Percentiles rank a stretch among this genome's conserved stretches.
These are phyloP conservation scores for Cyberlindnera japonica DNA, from an alignment of 805 yeast species.

Conservation along the genomic window DNA sequence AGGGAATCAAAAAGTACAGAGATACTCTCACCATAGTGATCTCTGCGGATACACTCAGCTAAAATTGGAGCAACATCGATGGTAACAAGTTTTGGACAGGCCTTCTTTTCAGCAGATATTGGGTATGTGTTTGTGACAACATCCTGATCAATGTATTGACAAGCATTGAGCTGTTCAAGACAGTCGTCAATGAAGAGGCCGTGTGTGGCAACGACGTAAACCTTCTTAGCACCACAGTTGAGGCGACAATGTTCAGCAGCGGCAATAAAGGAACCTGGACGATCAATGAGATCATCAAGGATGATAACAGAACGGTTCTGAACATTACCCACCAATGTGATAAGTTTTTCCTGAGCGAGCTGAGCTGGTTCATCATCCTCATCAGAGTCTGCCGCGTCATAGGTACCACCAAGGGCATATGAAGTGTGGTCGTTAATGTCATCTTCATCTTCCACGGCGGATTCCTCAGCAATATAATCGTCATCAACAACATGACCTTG, in stretches of 20 bases:
- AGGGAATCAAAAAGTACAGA: conserved; percentile 89
- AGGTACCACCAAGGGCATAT: conserved; percentile 77
- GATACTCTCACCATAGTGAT: conserved; percentile 96
- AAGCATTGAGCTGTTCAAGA: conserved; percentile 70
- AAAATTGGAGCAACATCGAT: conserved; percentile 93
- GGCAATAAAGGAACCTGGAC: conserved; percentile 88
- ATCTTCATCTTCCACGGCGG: conserved; percentile 29
- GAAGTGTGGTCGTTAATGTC: conserved; percentile 30
- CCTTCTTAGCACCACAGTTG: conserved; percentile 94
- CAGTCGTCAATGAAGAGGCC: conserved; percentile 91
- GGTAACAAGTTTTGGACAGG: conserved; percentile 68
- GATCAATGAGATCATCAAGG: conserved; percentile 95
- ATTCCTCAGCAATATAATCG: conserved; percentile 45
- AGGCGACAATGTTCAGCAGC: conserved; percentile 97
- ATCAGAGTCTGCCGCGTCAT: conserved; percentile 80
- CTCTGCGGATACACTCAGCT: conserved; percentile 98
- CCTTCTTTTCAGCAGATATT: conserved; percentile 57
- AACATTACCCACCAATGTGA: conserved; percentile 96
- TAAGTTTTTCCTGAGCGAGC: conserved; percentile 63
- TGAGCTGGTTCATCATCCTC: conserved; percentile 68
- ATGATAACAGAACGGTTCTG: conserved; percentile 88
- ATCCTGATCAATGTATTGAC: conserved; percentile 82
- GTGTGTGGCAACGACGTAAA: conserved; percentile 90
- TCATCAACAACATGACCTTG: conserved; percentile 97
- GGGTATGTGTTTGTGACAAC: conserved; percentile 98